Evolutionary conservation across 805 yeast genomes (phyloP), one percentile per base, ranked within the genome.

Genomic region (Lipomyces chichibuensis): DNA sequence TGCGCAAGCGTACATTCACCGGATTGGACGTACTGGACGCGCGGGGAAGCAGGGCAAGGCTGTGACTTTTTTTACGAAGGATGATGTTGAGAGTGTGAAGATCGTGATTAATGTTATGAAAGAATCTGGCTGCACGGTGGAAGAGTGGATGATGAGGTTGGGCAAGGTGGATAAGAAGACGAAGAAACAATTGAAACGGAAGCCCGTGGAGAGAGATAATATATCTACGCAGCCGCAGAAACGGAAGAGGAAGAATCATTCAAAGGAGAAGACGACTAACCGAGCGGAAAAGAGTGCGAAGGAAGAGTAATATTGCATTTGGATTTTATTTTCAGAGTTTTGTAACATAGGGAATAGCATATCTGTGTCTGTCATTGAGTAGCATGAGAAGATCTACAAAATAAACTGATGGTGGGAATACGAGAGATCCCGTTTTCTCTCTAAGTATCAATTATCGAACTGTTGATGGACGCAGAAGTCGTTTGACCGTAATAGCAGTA

Each of bases 11-110:
- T 95, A 95, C 77, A 97, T 95, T 57, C 99, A 95, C 78, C 87
- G 99, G 80, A 91, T 95, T 74, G 99, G 99, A 78, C 89, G 99
- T 83, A 94, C 99, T 1, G 99, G 99, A 72, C 88, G 99, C 83
- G 97, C 92, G 63, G 97, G 97, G 0, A 86, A 89, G 67, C 74
- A 80, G 8, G 99, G 99, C 65, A 84, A 84, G 73, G 98, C 98
- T 0, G 86, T 95, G 23, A 95, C 99, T 0, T 88, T 93, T 71
- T 95, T 90, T 80, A 94, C 99, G 32, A 93, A 92, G 76, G 96
- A 91, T 70, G 99, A 95, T 76, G 79, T 85, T 2, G 77, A 84
- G 65, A 86, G 90, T 1, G 84, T 95, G 57, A 90, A 90, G 76
- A 90, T 95, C 9, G 90, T 95, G 55, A 85, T 94, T 35, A 95